Conservation (phyloP, 768 basidiomycete genomes). For the Tylopilus rubrobrunneus region DNA sequence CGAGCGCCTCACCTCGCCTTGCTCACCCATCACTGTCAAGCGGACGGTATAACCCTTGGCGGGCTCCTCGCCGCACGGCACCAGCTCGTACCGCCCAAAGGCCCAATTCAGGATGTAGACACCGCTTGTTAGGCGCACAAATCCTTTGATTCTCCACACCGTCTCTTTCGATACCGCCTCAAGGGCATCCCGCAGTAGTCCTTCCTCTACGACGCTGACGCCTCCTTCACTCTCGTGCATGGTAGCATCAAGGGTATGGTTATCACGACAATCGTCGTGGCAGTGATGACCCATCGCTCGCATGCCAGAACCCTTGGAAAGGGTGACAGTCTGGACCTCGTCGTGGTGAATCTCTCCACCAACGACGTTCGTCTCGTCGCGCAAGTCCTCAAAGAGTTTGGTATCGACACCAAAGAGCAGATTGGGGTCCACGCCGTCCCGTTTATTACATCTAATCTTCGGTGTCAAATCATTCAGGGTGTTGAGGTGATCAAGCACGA, state of each 20-base stretch:
- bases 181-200: conserved; percentile 46
- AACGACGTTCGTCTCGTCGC: neutral
- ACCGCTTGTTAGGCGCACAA: conserved; percentile 50
- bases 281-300: conserved; percentile 18
- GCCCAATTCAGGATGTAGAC: conserved; percentile 85
- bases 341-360: conserved; percentile 53
- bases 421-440: conserved; percentile 66
- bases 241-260: neutral
- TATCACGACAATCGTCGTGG: conserved; percentile 7
- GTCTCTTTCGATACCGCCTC: conserved; percentile 56
- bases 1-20: conserved; percentile 68
- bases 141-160: conserved; percentile 85
- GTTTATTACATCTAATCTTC: conserved; percentile 66
- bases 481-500: conserved; percentile 81
- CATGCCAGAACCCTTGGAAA: conserved; percentile 44
- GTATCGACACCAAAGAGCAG: conserved; percentile 89
- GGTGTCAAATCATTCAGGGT: conserved; percentile 90
- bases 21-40: conserved; percentile 90
- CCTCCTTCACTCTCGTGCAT: conserved; percentile 5
- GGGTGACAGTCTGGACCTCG: conserved; percentile 79
- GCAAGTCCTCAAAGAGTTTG: conserved; percentile 53
- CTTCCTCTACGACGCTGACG: conserved; percentile 32
- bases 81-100: conserved; percentile 79
- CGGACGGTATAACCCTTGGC: conserved; percentile 39
- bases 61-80: conserved; percentile 34